Base-by-base conservation (phyloP, 805 yeast genomes). In the Yarrowia alimentaria region DNA sequence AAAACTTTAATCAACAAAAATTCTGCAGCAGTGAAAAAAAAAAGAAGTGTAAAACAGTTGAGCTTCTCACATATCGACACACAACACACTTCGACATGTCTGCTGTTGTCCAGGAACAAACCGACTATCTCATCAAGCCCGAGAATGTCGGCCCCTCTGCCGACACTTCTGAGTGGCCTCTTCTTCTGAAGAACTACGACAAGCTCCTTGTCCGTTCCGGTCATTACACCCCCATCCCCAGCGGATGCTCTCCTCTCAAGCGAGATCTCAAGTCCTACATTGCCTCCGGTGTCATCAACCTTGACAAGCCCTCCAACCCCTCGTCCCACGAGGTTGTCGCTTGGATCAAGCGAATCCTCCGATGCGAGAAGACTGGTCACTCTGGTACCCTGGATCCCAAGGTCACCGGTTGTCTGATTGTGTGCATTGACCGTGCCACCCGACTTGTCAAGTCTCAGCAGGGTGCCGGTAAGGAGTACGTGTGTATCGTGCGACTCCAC, bases 391-490 rank as follows among this genome's bases (percentile, higher is more conserved):
- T 93, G 69, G 99, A 93, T 76, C 99, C 99, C 58, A 87, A 87
- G 71, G 99, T 93, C 64, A 93, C 99, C 43, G 99, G 99, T 59
- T 93, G 99, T 77, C 77, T 93, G 68, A 93, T 93, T 68, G 99
- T 93, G 56, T 93, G 99, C 79, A 79, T 93, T 60, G 99, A 93
- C 72, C 82, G 96, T 68, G 99, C 99, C 54, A 93, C 99, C 52
- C 83, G 99, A 73, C 78, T 93, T 66, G 99, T 93, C 60, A 93
- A 93, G 72, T 87, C 96, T 51, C 99, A 93, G 75, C 99, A 93
- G 72, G 98, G 98, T 74, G 99, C 99, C 38, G 99, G 99, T 78
- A 93, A 93, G 70, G 99, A 93, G 81, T 93, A 93, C 73, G 99
- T 93, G 52, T 93, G 98, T 76, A 88, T 93, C 60, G 93, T 87